Percentiles rank a stretch among this genome's conserved stretches.
phyloP scores from a whole-genome alignment of 129 eudicot species.

The Smallanthus sonchifolius region DNA sequence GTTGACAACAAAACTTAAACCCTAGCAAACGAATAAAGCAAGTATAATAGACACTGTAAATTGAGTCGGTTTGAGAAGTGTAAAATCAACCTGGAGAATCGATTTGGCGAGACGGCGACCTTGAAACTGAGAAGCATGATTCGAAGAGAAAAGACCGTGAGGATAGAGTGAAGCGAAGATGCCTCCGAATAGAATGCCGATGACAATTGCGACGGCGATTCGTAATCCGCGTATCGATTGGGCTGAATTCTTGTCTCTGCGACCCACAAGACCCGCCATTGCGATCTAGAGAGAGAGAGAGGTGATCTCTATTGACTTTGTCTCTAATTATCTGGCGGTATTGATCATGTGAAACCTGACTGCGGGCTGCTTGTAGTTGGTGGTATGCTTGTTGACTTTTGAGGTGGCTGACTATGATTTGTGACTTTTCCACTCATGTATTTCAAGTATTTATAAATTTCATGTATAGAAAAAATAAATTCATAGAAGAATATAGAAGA shows the following conservation, averaged over 20 bases:
- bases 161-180: constrained; percentile 61
- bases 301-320: not conserved
- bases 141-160: constrained; percentile 42
- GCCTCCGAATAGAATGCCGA: constrained; percentile 54
- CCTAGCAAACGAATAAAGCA: not conserved
- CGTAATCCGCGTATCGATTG: constrained; percentile 46
- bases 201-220: constrained; percentile 52
- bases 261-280: constrained; percentile 41
- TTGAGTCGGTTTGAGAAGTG: not conserved
- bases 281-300: not conserved
- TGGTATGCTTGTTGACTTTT: constrained; percentile 15
- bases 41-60: not conserved
- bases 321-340: not conserved
- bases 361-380: constrained; percentile 10
- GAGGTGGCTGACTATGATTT: not conserved
- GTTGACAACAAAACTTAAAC: not conserved
- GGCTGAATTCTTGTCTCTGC: constrained; percentile 47
- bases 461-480: too few relatives aligned
- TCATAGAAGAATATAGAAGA: not conserved
- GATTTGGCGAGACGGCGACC: constrained; percentile 44
- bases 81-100: constrained; percentile 40
- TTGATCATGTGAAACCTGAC: not conserved
- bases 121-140: constrained; percentile 16
- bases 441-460: not conserved
- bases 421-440: not conserved